Evolutionary conservation across 2,329 filamentous ascomycete genomes (phyloP).

Genomic region (Penicillium rolfsii): DNA sequence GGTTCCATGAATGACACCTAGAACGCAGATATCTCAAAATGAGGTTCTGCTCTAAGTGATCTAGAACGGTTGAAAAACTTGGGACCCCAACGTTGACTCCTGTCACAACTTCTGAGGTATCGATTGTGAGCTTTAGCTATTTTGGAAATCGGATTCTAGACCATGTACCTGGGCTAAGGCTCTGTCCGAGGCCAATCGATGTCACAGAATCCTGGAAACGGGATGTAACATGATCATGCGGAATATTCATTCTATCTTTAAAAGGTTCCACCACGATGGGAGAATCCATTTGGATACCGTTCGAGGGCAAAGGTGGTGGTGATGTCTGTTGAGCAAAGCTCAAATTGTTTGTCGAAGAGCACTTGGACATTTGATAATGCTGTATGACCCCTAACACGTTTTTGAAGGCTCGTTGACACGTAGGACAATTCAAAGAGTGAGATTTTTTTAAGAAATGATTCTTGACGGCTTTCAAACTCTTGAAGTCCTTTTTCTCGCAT

Average conservation of each 20-base stretch:
- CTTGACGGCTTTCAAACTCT: not conserved
- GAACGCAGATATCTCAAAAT: not conserved
- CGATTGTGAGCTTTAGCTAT: not conserved
- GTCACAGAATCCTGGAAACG: not conserved
- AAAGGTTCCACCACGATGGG: not conserved
- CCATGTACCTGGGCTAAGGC: not conserved
- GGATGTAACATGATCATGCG: not conserved
- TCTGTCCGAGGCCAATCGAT: not conserved
- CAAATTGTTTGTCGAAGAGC: not conserved
- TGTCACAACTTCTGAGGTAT: not conserved
- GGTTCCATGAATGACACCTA: not conserved
- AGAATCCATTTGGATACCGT: not conserved
- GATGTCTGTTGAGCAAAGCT: not conserved
- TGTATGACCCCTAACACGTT: not conserved
- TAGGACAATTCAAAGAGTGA: not conserved
- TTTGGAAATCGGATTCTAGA: not conserved
- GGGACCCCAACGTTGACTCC: not conserved
- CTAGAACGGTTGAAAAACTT: not conserved
- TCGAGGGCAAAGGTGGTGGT: not conserved
- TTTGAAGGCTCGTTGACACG: not conserved
- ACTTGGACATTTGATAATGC: not conserved
- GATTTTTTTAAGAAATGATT: not conserved
- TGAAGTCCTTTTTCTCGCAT: not conserved
- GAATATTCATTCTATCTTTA: not conserved
- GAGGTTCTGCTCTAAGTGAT: not conserved